These are phyloP conservation scores for Diversispora epigaea DNA, from an alignment of 192 early-diverging fungal species.

Conservation along the genomic window DNA sequence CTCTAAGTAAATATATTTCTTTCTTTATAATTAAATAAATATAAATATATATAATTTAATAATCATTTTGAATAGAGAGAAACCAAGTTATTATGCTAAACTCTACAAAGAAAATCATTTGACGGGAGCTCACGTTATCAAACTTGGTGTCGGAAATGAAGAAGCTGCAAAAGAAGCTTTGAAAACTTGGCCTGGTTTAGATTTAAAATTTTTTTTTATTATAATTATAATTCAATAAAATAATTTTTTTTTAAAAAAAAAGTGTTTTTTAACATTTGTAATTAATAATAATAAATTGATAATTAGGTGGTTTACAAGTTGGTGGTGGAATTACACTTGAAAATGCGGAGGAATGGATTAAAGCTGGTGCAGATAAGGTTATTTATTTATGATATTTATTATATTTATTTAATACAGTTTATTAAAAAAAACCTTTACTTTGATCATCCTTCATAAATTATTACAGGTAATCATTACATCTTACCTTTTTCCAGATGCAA, in stretches of 20 bases:
- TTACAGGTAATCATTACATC: conserved; percentile 89
- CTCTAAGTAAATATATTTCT: conserved; percentile 56
- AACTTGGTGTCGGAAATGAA: conserved; percentile 86
- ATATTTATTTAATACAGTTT: background rate
- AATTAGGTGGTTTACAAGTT: conserved; percentile 71
- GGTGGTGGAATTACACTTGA: conserved; percentile 90
- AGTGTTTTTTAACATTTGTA: background rate
- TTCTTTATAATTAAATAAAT: background rate
- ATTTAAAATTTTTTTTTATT: background rate
- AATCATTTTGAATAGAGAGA: conserved; percentile 49
- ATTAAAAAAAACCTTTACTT: background rate
- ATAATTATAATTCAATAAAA: background rate
- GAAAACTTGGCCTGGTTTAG: conserved; percentile 71
- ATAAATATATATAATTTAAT: background rate
- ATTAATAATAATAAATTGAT: no score
- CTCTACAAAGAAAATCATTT: conserved; percentile 76
- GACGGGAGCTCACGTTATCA: conserved; percentile 91
- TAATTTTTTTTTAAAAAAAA: background rate
- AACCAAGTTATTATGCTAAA: conserved; percentile 77
- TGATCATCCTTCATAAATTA: background rate
- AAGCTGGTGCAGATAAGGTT: conserved; percentile 82
- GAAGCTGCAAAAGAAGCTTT: conserved; percentile 82
- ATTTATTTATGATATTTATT: conserved; percentile 10
- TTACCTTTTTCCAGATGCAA: conserved; percentile 83
- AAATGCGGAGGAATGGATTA: conserved; percentile 88